Evolutionary conservation across 768 basidiomycete genomes (phyloP), one percentile per base, ranked within the genome.

Genomic region (Dioszegia hungarica): DNA sequence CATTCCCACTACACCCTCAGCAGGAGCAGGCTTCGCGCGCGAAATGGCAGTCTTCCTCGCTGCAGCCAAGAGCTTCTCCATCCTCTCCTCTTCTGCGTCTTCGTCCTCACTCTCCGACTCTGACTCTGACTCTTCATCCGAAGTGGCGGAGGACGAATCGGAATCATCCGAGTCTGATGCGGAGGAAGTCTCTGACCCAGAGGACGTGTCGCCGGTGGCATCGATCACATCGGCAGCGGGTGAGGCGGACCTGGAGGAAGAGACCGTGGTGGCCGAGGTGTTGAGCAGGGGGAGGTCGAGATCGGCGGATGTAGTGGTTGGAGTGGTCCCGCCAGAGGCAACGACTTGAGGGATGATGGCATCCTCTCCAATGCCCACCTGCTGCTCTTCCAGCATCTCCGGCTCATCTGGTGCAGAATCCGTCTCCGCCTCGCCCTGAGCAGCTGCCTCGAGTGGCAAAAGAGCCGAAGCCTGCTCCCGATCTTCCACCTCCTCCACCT

Each of bases 51-150:
- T 57, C 51, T 38, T 54, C 52, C 52, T 54, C 36, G 54, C 54
- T 1, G 31, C 34, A 11, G 43, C 54, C 2, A 67, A 36, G 0
- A 67, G 50, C 38, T 19, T 25, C 14, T 62, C 51, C 14, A 62
- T 24, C 27, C 48, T 31, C 38, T 61, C 63, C 28, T 66, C 60
- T 3, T 64, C 66, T 17, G 57, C 61, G 29, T 31, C 49, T 22
- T 55, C 59, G 12, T 51, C 55, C 10, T n/a, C n/a, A n/a, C n/a
- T n/a, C n/a, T n/a, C n/a, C n/a, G n/a, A n/a, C n/a, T n/a, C n/a
- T n/a, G n/a, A n/a, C n/a, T 62, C 60, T 33, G 44, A 38, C 24
- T 58, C 62, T 25, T 51, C 40, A 17, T 43, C 34, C 24, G 48
- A 54, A 10, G 40, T 38, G 9, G 60, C 60, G 49, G 57, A 56